Base-by-base conservation (phyloP, 2,329 filamentous ascomycete species). In the Cladophialophora carrionii region DNA sequence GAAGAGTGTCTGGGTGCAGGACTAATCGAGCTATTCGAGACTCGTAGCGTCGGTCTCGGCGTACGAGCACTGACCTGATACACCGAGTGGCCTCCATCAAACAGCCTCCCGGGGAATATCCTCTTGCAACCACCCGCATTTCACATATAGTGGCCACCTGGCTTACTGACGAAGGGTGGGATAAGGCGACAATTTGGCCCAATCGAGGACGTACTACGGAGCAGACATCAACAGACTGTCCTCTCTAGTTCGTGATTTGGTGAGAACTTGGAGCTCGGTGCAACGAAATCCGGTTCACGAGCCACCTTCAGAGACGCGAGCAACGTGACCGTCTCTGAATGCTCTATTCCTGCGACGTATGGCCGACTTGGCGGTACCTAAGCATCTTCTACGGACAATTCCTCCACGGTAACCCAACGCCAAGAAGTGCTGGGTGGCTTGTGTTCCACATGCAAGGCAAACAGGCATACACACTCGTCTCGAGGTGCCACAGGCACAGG, bases 1-100 rank as follows among this genome's bases (percentile, higher is more conserved):
- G 85, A 85, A 65, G 86, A 88, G 72, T 84, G 84, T 66, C 72
- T 88, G 17, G 86, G 87, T 0, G 82, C 83, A 24, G 87, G 87
- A 2, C 71, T 87, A 29, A 78, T 88, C 10, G 86, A 89, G 74
- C 71, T 86, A 7, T 89, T 89, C 70, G 83, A 87, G 70, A 89
- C 86, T 4, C 83, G 85, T 20, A 87, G 83, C 71, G 85, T 88
- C 31, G 86, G 86, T 3, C 76, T 81, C 52, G 86, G 82, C 17
- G 80, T 86, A 29, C 75, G 80, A 60, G 67, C 66, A 24, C 51
- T 71, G 62, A 55, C 62, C n/a, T 72, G 66, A 65, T 7, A 3
- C 14, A 37, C 17, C 17, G 31, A 34, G n/a, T 17, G 34, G 22
- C 46, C 32, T 14, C 46, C 51, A 52, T 26, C 46, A 52, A 32